A percentile compares a stretch with the other conserved stretches of the same genome.
Conservation (phyloP, 1,284 basidiomycete species). For the Austroboletus novae-zelandiae region DNA sequence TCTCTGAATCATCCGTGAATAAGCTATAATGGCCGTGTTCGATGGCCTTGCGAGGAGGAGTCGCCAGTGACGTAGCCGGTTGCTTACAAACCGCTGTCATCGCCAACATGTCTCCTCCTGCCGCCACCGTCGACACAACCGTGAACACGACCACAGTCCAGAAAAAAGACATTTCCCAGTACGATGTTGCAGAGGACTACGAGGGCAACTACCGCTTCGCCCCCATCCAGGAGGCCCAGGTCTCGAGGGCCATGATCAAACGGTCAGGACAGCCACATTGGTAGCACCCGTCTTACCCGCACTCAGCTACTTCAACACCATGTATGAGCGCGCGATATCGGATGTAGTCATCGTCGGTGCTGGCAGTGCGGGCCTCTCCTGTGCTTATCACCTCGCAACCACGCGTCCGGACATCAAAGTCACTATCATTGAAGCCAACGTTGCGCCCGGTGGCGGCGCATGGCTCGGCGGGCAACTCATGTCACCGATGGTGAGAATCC, state of each 20-base stretch:
- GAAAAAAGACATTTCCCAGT: slow-evolving; percentile 11
- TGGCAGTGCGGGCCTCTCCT: slow-evolving; percentile 77
- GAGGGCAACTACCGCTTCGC: slow-evolving; percentile 59
- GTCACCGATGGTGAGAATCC: slow-evolving; percentile 66
- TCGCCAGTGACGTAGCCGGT: too few species aligned
- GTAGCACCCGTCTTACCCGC: slow-evolving; percentile 3
- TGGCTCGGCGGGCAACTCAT: slow-evolving; percentile 85
- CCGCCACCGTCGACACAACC: slow-evolving; percentile 11
- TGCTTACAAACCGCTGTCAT: not conserved
- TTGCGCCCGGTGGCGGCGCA: slow-evolving; percentile 78
- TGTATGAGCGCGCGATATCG: slow-evolving; percentile 74
- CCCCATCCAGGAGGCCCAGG: slow-evolving; percentile 73
- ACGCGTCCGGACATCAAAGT: slow-evolving; percentile 74
- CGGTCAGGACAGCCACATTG: slow-evolving; percentile 38
- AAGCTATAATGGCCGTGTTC: too few species aligned
- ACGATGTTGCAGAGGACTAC: slow-evolving; percentile 29
- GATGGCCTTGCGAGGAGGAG: too few species aligned
- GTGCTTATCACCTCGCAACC: slow-evolving; percentile 72
- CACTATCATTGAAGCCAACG: slow-evolving; percentile 81
- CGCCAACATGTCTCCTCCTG: slow-evolving; percentile 25
- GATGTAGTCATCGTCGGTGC: slow-evolving; percentile 82
- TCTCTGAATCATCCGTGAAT: too few species aligned
- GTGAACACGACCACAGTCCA: not conserved
- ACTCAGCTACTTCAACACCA: slow-evolving; percentile 62
- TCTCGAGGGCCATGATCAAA: slow-evolving; percentile 79